Base-by-base conservation (phyloP, 306 rosid species). In the Fagus crenata region DNA sequence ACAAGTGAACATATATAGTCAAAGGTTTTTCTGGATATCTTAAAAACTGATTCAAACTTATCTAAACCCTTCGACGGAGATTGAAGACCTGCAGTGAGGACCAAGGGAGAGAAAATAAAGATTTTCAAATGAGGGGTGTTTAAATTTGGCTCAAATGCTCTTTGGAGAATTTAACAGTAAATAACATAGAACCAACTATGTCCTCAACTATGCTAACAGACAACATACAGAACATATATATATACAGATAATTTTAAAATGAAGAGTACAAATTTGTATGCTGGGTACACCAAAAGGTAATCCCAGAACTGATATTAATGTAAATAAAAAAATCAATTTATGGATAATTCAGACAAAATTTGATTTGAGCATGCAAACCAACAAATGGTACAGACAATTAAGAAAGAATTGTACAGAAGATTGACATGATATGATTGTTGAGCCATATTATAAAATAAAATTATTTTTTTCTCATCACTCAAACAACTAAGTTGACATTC, bases 1-100 rank as follows among this genome's bases (percentile, higher is more conserved):
- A 94, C 98, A 69, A 94, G 98, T 40, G 93, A 86, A 73, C 93
- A 94, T 80, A 92, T 85, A 84, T 92, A 94, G 72, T 90, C 92
- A 22, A 94, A 90, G 13, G 94, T 89, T 83, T 84, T 89, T 64
- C 86, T 64, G 35, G 96, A 87, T 40, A 93, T 78, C 87, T 80
- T 90, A 49, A 87, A 90, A 81, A 86, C 73, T 43, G 90, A 83
- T 74, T 86, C 82, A 0, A 93, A 90, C 87, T 61, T 85, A 77
- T 81, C 86, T 42, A 84, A 54, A 17, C 85, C 79, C 75, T 77
- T 87, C 12, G 82, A 71, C 7, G 94, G 84, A 79, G 85, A 77
- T 53, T 49, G 90, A 63, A 59, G 73, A 71, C 90, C 97, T 92
- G 94, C 87, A 69, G 78, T 72, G 71, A 64, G 59, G 28, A 76